Conservation (phyloP, 352 stramenopile species). For the Phytophthora podocarpi region DNA sequence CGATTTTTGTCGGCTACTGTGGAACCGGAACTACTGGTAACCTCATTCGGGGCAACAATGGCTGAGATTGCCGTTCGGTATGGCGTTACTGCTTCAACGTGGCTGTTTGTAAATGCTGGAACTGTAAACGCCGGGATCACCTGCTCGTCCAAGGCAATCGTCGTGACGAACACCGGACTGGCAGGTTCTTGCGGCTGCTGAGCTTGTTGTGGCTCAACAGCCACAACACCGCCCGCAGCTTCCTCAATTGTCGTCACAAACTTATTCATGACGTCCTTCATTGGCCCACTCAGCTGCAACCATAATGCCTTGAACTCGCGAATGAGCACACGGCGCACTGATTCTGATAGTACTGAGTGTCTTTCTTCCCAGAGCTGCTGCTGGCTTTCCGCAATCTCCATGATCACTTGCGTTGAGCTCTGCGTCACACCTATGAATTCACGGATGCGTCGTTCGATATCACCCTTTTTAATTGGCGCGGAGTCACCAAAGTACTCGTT, state of each 20-base stretch:
- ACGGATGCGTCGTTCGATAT: slow-evolving; percentile 69
- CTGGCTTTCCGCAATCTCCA: slow-evolving; percentile 60
- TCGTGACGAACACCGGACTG: not conserved
- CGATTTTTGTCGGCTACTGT: not conserved
- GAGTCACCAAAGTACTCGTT: slow-evolving; percentile 69
- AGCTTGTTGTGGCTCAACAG: slow-evolving; percentile 9
- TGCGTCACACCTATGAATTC: slow-evolving; percentile 67
- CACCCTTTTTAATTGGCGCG: slow-evolving; percentile 60
- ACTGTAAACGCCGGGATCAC: slow-evolving; percentile 28
- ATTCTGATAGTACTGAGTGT: slow-evolving; percentile 33
- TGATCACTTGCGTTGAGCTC: slow-evolving; percentile 55
- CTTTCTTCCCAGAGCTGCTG: slow-evolving; percentile 58
- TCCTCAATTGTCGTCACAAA: slow-evolving; percentile 35
- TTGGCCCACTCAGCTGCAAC: slow-evolving; percentile 46
- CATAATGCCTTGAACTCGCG: slow-evolving; percentile 55
- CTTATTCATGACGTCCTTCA: slow-evolving; percentile 57
- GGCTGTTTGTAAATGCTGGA: slow-evolving; percentile 18
- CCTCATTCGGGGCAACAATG: slow-evolving; percentile 23
- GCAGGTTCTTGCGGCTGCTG: not conserved
- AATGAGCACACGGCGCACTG: slow-evolving; percentile 44
- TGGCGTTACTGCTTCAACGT: slow-evolving; percentile 16
- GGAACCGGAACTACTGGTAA: not conserved
- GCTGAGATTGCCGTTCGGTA: slow-evolving; percentile 43
- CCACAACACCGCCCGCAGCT: slow-evolving; percentile 22
- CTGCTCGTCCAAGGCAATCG: slow-evolving; percentile 24